phyloP scores from a whole-genome alignment of 345 rosid genomes.

The Syzygium oleosum region DNA sequence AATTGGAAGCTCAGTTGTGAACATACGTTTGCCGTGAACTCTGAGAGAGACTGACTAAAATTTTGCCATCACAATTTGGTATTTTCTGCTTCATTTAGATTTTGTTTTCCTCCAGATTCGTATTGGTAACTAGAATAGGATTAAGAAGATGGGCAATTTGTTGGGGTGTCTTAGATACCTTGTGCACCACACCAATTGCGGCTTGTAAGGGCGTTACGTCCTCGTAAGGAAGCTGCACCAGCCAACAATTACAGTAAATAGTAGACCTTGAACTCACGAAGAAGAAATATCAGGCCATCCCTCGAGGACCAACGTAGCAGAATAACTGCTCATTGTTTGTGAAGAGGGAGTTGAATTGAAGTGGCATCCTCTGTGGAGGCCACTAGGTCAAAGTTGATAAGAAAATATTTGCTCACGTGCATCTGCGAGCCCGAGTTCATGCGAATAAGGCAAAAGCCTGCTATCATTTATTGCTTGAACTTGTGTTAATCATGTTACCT shows the following conservation, averaged over 20 bases:
- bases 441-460: not conserved
- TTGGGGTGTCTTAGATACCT: constrained; percentile 19
- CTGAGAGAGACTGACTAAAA: not conserved
- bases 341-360: not conserved
- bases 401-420: not conserved
- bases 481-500: constrained; percentile 22
- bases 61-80: not conserved
- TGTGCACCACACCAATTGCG: constrained; percentile 55
- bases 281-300: not conserved
- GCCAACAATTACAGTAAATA: not conserved
- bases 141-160: not conserved
- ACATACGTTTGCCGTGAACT: not conserved
- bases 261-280: not conserved
- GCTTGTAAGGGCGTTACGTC: constrained; percentile 58
- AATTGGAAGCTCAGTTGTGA: not conserved
- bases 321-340: not conserved
- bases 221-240: constrained; percentile 46
- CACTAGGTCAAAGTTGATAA: not conserved
- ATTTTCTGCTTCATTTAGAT: not conserved
- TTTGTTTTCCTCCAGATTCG: not conserved
- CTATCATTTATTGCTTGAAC: not conserved
- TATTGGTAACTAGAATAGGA: not conserved
- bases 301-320: not conserved
- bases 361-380: not conserved
- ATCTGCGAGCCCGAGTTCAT: not conserved